phyloP scores from a whole-genome alignment of 2,329 filamentous ascomycete species.

The Leptographium galeiforme region DNA sequence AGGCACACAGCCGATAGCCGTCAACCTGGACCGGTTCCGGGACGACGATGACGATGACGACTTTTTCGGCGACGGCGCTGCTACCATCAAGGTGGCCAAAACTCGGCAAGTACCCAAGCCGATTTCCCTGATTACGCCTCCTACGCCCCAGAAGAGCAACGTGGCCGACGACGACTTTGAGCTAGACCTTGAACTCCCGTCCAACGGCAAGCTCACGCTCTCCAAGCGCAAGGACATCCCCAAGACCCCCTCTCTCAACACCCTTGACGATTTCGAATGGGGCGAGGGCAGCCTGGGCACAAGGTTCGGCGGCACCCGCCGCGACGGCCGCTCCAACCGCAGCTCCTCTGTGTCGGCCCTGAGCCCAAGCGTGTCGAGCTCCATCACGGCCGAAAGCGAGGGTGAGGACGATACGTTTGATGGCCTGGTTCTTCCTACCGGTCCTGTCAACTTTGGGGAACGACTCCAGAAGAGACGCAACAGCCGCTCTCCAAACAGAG shows the following conservation, averaged over 20 bases:
- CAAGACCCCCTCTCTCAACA: constrained; percentile 44
- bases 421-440: constrained; percentile 73
- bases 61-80: constrained; percentile 48
- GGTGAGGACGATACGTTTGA: constrained; percentile 88
- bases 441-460: constrained; percentile 70
- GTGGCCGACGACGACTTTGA: constrained; percentile 54
- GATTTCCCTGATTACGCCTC: constrained; percentile 40
- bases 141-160: constrained; percentile 35
- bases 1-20: constrained; percentile 20
- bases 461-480: constrained; percentile 60
- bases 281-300: constrained; percentile 87
- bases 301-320: constrained; percentile 72
- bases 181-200: constrained; percentile 57
- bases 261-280: constrained; percentile 76
- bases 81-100: constrained; percentile 57
- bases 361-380: constrained; percentile 86
- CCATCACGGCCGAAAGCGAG: constrained; percentile 81
- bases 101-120: constrained; percentile 36
- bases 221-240: constrained; percentile 48
- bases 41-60: constrained; percentile 49
- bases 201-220: constrained; percentile 51
- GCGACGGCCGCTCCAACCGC: constrained; percentile 64
- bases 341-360: constrained; percentile 81
- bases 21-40: constrained; percentile 50
- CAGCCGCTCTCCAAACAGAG: constrained; percentile 40